A percentile compares a stretch with the other conserved stretches of the same genome.
Conservation (phyloP, 257 asterid genomes). For the Anisodus acutangulus region DNA sequence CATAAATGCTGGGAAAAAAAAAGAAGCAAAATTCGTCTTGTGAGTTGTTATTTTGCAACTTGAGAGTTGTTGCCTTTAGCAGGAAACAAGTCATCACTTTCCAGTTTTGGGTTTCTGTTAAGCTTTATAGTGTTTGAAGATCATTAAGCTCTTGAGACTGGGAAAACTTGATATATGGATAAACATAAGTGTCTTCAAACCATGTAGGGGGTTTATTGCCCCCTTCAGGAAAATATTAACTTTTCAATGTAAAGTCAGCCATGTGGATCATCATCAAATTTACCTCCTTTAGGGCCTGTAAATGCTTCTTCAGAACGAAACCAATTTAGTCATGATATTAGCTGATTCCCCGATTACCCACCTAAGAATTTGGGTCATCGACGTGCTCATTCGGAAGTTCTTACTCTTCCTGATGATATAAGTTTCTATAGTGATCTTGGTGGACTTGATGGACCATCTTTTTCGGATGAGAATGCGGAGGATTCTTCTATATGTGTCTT, state of each 20-base stretch:
- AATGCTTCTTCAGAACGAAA: too few species aligned
- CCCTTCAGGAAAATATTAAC: too few species aligned
- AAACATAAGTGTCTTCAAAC: too few species aligned
- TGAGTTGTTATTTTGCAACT: not conserved
- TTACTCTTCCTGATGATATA: constrained; percentile 86
- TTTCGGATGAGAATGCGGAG: constrained; percentile 83
- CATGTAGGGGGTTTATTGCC: too few species aligned
- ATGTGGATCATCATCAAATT: too few species aligned
- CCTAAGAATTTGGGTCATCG: constrained; percentile 79
- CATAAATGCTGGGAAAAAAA: not conserved
- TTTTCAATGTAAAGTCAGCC: too few species aligned
- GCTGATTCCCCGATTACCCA: constrained; percentile 86
- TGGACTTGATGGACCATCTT: constrained; percentile 81
- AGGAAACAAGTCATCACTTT: not conserved
- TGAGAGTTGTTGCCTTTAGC: not conserved
- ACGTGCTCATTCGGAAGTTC: constrained; percentile 89
- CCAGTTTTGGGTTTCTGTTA: too few species aligned
- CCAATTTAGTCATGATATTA: too few species aligned
- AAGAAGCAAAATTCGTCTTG: not conserved
- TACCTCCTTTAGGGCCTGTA: too few species aligned
- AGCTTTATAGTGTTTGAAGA: too few species aligned
- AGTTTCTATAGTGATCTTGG: constrained; percentile 91
- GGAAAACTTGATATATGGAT: too few species aligned
- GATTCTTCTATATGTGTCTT: constrained; percentile 70
- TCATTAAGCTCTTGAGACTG: too few species aligned